A percentile compares a stretch with the other conserved stretches of the same genome.
Evolutionary conservation across 768 basidiomycete genomes (phyloP).

Genomic region (Lentinula edodes): DNA sequence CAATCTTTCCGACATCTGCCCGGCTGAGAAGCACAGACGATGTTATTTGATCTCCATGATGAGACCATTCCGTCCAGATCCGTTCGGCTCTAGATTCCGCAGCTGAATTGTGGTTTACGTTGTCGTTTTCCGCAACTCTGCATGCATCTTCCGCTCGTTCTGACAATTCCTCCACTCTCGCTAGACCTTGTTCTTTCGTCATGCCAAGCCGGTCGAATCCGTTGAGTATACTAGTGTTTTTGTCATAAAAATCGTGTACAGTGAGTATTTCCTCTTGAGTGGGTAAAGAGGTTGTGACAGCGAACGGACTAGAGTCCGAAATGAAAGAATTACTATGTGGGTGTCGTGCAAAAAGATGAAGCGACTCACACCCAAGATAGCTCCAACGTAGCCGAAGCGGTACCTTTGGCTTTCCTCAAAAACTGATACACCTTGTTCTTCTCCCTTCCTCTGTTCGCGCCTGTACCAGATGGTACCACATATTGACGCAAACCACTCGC

Average conservation of each 20-base stretch:
- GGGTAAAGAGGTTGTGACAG: slow-evolving; percentile 16
- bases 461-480: not conserved
- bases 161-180: not conserved
- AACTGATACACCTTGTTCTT: slow-evolving; percentile 18
- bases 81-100: not conserved
- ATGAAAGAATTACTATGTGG: not conserved
- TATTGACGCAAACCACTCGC: slow-evolving; percentile 6
- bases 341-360: not conserved
- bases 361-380: slow-evolving; percentile 62
- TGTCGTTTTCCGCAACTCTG: not conserved
- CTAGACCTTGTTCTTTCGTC: not conserved
- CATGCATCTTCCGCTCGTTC: not conserved
- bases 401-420: slow-evolving; percentile 53
- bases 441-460: not conserved
- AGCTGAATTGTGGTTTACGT: not conserved
- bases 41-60: not conserved
- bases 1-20: slow-evolving; percentile 15
- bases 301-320: slow-evolving; percentile 39
- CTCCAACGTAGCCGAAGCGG: slow-evolving; percentile 51
- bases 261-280: not conserved
- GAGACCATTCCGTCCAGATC: not conserved
- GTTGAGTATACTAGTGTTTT: not conserved
- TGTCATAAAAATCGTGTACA: not conserved
- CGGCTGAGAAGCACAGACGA: not conserved
- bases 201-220: not conserved